Evolutionary conservation across 2,329 filamentous ascomycete species (phyloP), one percentile per base, ranked within the genome.

Genomic region (Simplicillium sp.): DNA sequence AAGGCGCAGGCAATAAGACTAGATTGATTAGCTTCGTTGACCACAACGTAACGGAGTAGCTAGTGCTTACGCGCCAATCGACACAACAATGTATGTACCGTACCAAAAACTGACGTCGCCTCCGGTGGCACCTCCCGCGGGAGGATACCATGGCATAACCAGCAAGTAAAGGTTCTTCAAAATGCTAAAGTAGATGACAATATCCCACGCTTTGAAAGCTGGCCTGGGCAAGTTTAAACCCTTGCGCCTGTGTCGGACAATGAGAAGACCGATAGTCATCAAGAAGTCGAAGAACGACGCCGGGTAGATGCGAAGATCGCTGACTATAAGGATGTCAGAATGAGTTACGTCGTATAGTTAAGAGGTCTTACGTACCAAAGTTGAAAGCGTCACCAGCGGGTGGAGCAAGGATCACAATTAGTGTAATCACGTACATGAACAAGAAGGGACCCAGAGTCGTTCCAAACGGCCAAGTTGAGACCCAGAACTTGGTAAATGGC

Each of bases 81-180:
- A 77, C 2, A 73, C 70, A 1, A 75, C 71, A 14, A 72, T 69
- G 48, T 84, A 83, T 1, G 79, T 83, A 2, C 67, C 80, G 47
- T 84, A 84, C 73, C 77, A 84, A 57, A 84, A 84, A 36, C 71
- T 77, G 4, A 82, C 78, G 41, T 78, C 73, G 0, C 77, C 78
- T 0, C 69, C 72, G 28, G 68, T 66, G 0, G 62, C 61, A 0
- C 79, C 78, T 1, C 61, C 66, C 0, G 63, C 60, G 0, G 80
- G 80, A 2, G 79, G 80, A 46, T 78, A 80, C 80, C 79, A 84
- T 0, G 80, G 79, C 65, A 81, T 80, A 25, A 77, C 67, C 6
- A 83, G 58, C 34, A 81, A 59, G 46, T 77, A 82, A 0, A 76
- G 36, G 37, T 79, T 70, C 1, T 75, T 59, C 1, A 72, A 50